Evolutionary conservation across 164 flowering plant genomes (phyloP).

Genomic region (Nymphaea colorata): DNA sequence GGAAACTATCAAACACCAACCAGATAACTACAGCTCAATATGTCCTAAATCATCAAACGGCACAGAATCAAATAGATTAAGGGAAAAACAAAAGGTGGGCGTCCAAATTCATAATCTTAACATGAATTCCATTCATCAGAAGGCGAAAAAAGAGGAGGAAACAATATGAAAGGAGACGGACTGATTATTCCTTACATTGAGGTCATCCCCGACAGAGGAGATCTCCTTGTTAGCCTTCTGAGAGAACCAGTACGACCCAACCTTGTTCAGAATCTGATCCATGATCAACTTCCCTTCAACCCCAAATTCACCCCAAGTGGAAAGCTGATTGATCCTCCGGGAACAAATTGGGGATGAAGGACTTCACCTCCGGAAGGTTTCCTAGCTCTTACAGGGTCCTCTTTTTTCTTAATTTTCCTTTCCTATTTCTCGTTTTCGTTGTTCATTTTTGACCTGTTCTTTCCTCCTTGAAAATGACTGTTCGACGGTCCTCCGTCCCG

Average conservation of each 20-base stretch:
- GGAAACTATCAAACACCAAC: not conserved
- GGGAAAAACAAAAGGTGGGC: not conserved
- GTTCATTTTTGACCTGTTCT: too few relatives aligned
- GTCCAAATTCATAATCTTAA: not conserved
- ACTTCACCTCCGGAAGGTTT: not conserved
- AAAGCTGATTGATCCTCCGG: not conserved
- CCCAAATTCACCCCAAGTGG: not conserved
- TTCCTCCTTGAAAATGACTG: too few relatives aligned
- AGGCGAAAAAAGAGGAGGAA: not conserved
- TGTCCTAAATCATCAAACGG: not conserved
- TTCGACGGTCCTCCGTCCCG: too few relatives aligned
- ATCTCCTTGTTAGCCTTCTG: conserved; percentile 67
- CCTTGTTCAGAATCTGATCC: conserved; percentile 83
- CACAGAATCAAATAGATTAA: not conserved
- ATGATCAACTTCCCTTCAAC: conserved; percentile 11
- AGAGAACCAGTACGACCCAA: conserved; percentile 65
- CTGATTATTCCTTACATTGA: conserved; percentile 34
- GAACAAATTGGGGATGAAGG: not conserved
- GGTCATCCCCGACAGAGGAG: conserved; percentile 61
- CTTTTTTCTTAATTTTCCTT: not conserved
- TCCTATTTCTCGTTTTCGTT: too few relatives aligned
- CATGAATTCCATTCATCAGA: not conserved
- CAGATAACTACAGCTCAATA: not conserved
- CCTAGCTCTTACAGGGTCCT: not conserved
- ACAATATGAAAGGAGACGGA: not conserved